Conservation (phyloP, 2,329 filamentous ascomycete genomes). For the Ascochyta viciae-villosae region DNA sequence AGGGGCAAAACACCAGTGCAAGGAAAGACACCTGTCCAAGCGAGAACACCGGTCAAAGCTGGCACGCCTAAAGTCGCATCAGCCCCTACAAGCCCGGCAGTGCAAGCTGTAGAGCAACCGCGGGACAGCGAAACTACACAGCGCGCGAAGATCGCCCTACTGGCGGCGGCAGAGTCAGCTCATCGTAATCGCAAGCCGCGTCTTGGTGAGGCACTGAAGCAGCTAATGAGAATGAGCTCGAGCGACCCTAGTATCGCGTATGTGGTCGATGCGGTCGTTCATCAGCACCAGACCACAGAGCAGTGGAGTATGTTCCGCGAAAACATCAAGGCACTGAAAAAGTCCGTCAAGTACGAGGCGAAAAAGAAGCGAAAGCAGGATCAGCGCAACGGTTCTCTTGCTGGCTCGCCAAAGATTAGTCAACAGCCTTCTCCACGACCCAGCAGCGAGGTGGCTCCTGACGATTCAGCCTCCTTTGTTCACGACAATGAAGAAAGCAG, state of each 20-base stretch:
- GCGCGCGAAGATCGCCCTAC: slow-evolving; percentile 47
- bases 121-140: slow-evolving; percentile 28
- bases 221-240: slow-evolving; percentile 53
- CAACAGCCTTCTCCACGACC: slow-evolving; percentile 32
- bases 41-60: slow-evolving; percentile 40
- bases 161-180: slow-evolving; percentile 53
- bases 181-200: slow-evolving; percentile 41
- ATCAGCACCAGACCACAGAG: slow-evolving; percentile 48
- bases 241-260: slow-evolving; percentile 46
- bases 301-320: slow-evolving; percentile 52
- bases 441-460: slow-evolving; percentile 34
- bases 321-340: slow-evolving; percentile 55
- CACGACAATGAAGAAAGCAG: slow-evolving; percentile 29
- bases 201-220: slow-evolving; percentile 49
- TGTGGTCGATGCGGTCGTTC: slow-evolving; percentile 54
- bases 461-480: slow-evolving; percentile 32
- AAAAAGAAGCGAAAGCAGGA: slow-evolving; percentile 31
- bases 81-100: slow-evolving; percentile 28
- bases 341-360: slow-evolving; percentile 43
- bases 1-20: slow-evolving; percentile 44
- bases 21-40: slow-evolving; percentile 40
- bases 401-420: slow-evolving; percentile 22
- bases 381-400: slow-evolving; percentile 23
- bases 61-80: slow-evolving; percentile 28
- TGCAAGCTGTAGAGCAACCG: slow-evolving; percentile 17